Conservation (phyloP, 805 yeast genomes). For the Metschnikowia gruessii region DNA sequence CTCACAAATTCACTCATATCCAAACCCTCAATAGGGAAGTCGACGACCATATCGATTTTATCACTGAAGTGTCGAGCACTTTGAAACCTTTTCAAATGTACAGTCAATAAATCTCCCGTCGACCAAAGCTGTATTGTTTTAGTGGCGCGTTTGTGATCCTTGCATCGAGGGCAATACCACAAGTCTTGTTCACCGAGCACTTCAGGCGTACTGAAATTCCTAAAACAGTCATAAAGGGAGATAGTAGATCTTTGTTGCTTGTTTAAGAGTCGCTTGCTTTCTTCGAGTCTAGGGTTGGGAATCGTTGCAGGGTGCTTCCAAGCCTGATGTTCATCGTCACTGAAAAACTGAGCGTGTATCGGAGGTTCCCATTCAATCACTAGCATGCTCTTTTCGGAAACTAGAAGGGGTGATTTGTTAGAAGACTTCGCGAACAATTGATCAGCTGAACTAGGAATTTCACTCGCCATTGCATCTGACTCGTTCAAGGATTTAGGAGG, state of each 20-base stretch:
- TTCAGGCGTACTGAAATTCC: slow-evolving; percentile 75
- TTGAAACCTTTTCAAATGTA: slow-evolving; percentile 88
- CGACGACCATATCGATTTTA: slow-evolving; percentile 79
- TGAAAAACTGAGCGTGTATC: slow-evolving; percentile 50
- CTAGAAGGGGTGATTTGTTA: slow-evolving; percentile 12
- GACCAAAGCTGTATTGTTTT: slow-evolving; percentile 90
- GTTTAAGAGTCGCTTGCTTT: slow-evolving; percentile 35
- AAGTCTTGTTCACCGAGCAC: slow-evolving; percentile 82
- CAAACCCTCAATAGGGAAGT: slow-evolving; percentile 81
- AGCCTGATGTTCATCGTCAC: slow-evolving; percentile 45
- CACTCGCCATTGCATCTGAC: slow-evolving; percentile 3
- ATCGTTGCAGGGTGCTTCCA: slow-evolving; percentile 49
- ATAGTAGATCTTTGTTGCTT: slow-evolving; percentile 46
- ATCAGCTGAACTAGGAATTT: background rate
- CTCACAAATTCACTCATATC: slow-evolving; percentile 64
- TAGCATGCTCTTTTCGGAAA: slow-evolving; percentile 26
- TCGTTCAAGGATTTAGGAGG: slow-evolving; percentile 4
- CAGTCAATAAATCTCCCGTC: slow-evolving; percentile 86
- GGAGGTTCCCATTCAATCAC: slow-evolving; percentile 67
- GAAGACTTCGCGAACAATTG: background rate
- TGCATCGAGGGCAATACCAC: slow-evolving; percentile 92
- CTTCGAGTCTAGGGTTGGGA: slow-evolving; percentile 54
- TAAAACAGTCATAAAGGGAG: slow-evolving; percentile 67
- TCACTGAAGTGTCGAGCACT: slow-evolving; percentile 82
- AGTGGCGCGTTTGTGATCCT: slow-evolving; percentile 86